A percentile compares a stretch with the other conserved stretches of the same genome.
Conservation (phyloP, 148 eudicot genomes). For the Rhododendron ovatum region DNA sequence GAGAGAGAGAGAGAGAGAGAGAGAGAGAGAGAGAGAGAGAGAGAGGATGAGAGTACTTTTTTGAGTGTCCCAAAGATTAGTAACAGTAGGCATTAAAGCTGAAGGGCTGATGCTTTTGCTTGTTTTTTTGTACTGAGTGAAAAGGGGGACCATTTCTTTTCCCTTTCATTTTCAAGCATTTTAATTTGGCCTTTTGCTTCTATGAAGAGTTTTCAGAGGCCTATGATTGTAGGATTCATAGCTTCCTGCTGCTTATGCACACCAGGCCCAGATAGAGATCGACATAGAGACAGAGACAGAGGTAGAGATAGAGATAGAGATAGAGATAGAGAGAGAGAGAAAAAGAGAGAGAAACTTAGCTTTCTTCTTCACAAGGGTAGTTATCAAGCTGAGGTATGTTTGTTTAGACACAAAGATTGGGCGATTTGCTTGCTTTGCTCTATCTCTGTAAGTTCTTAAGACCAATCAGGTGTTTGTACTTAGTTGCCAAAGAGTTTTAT, state of each 20-base stretch:
- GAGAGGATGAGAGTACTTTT: slow-evolving; percentile 19
- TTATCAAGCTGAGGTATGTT: slow-evolving; percentile 25
- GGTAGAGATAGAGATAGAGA: slow-evolving; percentile 3
- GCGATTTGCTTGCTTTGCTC: not conserved
- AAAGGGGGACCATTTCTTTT: slow-evolving; percentile 54
- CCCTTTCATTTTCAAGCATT: slow-evolving; percentile 51
- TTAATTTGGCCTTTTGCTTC: slow-evolving; percentile 37
- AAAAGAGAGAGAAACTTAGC: slow-evolving; percentile 19
- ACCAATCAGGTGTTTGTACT: slow-evolving; percentile 11
- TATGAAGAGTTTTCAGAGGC: slow-evolving; percentile 45
- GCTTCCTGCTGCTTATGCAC: slow-evolving; percentile 33
- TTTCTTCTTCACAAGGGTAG: slow-evolving; percentile 27
- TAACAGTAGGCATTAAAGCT: slow-evolving; percentile 47
- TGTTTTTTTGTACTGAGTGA: slow-evolving; percentile 60
- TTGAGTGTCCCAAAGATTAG: slow-evolving; percentile 76
- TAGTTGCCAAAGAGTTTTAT: not conserved
- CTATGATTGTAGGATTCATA: slow-evolving; percentile 44
- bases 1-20: slow-evolving; percentile 7
- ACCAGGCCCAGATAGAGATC: slow-evolving; percentile 14
- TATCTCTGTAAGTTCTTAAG: not conserved
- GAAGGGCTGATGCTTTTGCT: slow-evolving; percentile 35
- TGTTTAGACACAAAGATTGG: slow-evolving; percentile 8
- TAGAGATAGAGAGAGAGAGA: not conserved
- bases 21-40: slow-evolving; percentile 18
- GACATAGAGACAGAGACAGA: not conserved